phyloP scores from a whole-genome alignment of 208 protist species.

The Cochliopodium minus region DNA sequence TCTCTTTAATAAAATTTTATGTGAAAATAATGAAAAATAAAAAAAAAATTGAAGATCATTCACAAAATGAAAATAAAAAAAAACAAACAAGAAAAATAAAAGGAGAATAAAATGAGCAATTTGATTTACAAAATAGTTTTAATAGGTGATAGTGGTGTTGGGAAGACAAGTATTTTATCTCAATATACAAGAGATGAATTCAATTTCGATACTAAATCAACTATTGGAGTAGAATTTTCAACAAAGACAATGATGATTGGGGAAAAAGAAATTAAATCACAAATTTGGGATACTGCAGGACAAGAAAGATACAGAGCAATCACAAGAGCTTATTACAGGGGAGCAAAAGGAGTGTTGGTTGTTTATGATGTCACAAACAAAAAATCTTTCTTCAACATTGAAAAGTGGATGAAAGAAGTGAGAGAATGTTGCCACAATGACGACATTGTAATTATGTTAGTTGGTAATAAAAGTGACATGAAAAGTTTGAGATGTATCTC shows the following conservation, averaged over 20 bases:
- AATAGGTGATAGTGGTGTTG: slow-evolving; percentile 16
- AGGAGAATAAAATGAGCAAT: too few relatives aligned
- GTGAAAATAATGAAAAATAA: too few relatives aligned
- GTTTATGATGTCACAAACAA: slow-evolving; percentile 97
- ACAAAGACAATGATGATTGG: slow-evolving; percentile 14
- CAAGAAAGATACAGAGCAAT: slow-evolving; percentile 97
- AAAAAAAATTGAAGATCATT: too few relatives aligned
- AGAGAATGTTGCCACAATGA: slow-evolving; percentile 73
- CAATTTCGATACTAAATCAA: slow-evolving; percentile 18
- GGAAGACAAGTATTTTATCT: slow-evolving; percentile 5
- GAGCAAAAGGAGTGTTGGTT: slow-evolving; percentile 89
- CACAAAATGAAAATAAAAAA: too few relatives aligned
- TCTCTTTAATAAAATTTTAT: too few relatives aligned
- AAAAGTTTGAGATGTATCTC: slow-evolving; percentile 58
- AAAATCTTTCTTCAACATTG: slow-evolving; percentile 82
- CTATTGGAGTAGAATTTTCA: slow-evolving; percentile 23
- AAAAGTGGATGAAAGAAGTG: slow-evolving; percentile 91
- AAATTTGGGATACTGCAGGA: slow-evolving; percentile 69
- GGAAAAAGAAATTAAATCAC: too few relatives aligned
- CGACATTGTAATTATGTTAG: slow-evolving; percentile 90
- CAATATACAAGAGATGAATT: slow-evolving; percentile 11
- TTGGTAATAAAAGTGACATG: slow-evolving; percentile 93
- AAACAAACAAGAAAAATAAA: too few relatives aligned
- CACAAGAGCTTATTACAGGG: slow-evolving; percentile 79
- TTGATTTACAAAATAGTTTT: too few relatives aligned